Base-by-base conservation (phyloP, 1,139 yeast genomes). In the Diutina neorugosa region DNA sequence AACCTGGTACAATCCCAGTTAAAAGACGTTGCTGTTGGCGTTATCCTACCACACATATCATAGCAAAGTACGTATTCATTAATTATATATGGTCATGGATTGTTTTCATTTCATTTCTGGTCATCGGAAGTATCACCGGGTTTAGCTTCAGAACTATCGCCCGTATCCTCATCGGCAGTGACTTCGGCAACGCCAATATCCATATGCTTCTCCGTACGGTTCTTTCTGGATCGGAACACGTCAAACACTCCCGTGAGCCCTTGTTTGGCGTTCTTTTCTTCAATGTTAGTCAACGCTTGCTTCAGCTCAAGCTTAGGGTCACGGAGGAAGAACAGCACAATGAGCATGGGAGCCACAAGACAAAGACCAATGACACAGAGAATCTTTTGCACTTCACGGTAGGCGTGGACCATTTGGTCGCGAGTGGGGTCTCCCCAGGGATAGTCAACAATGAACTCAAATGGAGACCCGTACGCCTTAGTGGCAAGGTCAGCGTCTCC, bases 371-470 rank as follows among this genome's bases (percentile, higher is more conserved):
- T 27, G n/a, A 50, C 42, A 25, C 47, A 41, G 8, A 50, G 23
- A 8, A 25, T 50, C 12, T 25, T 21, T 27, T 50, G 52, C 5
- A 50, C 27, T 4, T 11, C n/a, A 11, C 21, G 23, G 21, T 50
- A 50, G 23, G 52, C 52, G n/a, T 54, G 51, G 18, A 68, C 72
- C 44, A 68, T 66, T 2, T 61, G 65, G 7, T 55, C 56, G 63
- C 76, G 68, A 52, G 62, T 69, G 5, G 66, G 61, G 9, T 71
- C 62, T 4, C 67, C 72, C 75, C 74, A 70, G 6, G 64, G 53
- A 55, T 70, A 61, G 2, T 54, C 55, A 2, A 55, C 55, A 53
- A 64, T 64, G 54, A 66, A 70, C 1, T 60, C 58, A 56, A 62
- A 68, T 8, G 74, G 74, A 20, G 61, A 56, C 21, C 57, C 56